Conservation (phyloP, 768 basidiomycete genomes). For the Dioszegia crocea region DNA sequence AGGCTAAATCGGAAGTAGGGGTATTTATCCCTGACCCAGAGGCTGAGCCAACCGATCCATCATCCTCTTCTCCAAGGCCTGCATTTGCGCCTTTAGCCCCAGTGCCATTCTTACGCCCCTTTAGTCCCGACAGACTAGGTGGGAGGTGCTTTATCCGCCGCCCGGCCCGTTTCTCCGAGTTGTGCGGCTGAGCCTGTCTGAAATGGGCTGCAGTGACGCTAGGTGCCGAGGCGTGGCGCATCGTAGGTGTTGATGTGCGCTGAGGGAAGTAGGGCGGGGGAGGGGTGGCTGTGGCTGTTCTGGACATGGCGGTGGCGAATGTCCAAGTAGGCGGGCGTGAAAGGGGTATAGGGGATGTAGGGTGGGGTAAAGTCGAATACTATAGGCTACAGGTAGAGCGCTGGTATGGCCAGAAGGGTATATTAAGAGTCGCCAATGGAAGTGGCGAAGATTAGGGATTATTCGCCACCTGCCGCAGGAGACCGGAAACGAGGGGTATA, state of each 20-base stretch:
- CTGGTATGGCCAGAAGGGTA: no score
- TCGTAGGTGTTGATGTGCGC: conserved; percentile 30
- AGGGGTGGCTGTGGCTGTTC: conserved; percentile 34
- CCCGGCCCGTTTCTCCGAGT: background rate
- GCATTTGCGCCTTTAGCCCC: background rate
- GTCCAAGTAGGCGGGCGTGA: no score
- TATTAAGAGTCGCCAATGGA: no score
- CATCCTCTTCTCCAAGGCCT: background rate
- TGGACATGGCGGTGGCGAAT: conserved; percentile 24
- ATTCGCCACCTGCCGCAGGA: no score
- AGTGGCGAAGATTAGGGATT: no score
- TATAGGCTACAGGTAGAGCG: no score
- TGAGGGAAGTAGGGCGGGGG: conserved; percentile 42
- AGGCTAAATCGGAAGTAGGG: background rate
- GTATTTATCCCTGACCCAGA: background rate
- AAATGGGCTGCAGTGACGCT: background rate
- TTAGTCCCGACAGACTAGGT: background rate
- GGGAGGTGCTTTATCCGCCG: conserved; percentile 17
- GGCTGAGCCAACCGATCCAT: no score
- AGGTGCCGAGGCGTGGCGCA: conserved; percentile 29
- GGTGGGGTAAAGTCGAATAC: no score
- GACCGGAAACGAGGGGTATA: no score
- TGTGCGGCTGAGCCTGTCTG: background rate
- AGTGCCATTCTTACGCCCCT: background rate
- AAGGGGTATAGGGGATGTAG: no score